Conservation (phyloP, 768 basidiomycete genomes). For the Suillus spraguei region DNA sequence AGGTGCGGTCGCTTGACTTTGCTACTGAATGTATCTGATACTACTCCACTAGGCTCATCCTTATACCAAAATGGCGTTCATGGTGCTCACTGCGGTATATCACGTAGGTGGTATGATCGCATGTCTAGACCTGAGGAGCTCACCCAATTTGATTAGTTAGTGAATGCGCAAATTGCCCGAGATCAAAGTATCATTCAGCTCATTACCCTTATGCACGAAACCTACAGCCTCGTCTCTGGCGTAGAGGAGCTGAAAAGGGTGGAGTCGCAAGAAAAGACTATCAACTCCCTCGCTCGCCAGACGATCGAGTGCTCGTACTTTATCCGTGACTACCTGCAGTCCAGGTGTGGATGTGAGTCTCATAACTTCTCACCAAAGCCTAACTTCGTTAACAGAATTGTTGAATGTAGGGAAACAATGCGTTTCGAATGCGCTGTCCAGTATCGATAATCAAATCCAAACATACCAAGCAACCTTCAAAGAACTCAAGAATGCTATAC, state of each 20-base stretch:
- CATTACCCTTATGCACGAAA: constrained; percentile 11
- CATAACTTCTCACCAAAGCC: neutral
- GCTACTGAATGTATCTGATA: neutral
- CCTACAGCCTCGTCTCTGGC: constrained; percentile 14
- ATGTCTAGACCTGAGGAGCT: neutral
- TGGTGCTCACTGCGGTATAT: constrained; percentile 7
- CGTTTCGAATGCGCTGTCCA: constrained; percentile 1
- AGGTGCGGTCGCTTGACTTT: constrained; percentile 4
- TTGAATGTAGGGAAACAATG: constrained; percentile 2
- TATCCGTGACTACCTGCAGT: constrained; percentile 28
- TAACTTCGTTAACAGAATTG: neutral
- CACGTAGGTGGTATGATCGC: constrained; percentile 1
- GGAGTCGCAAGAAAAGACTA: constrained; percentile 12
- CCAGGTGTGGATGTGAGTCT: constrained; percentile 23
- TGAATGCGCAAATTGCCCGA: constrained; percentile 9
- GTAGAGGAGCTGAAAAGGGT: constrained; percentile 11
- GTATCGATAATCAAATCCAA: constrained; percentile 6
- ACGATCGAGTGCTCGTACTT: constrained; percentile 34
- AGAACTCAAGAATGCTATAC: constrained; percentile 6
- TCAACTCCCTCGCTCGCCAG: constrained; percentile 22
- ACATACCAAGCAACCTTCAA: constrained; percentile 10
- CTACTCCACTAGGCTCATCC: constrained; percentile 15
- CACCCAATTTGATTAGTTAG: constrained; percentile 2
- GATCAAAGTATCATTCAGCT: constrained; percentile 10
- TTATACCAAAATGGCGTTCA: constrained; percentile 16